Percentiles rank a stretch among this genome's conserved stretches.
phyloP scores from a whole-genome alignment of 345 rosid species.

The Abelmoschus esculentus region DNA sequence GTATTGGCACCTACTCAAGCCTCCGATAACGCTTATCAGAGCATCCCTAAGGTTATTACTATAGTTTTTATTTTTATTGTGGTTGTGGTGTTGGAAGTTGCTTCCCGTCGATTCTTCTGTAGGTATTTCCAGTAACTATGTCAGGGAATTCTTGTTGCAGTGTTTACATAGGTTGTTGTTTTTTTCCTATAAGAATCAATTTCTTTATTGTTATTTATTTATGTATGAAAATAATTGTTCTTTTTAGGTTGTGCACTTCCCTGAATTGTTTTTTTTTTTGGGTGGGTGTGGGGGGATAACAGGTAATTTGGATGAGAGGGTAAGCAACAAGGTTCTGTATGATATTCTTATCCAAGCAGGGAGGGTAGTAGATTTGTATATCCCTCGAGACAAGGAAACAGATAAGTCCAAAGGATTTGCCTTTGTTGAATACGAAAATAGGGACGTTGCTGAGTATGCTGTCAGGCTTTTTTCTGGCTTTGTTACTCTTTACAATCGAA shows the following conservation, averaged over 20 bases:
- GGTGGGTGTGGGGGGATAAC: background rate
- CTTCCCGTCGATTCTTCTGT: background rate
- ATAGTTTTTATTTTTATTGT: background rate
- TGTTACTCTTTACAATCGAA: constrained; percentile 61
- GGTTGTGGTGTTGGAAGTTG: background rate
- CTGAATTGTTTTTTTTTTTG: background rate
- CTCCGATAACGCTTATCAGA: background rate
- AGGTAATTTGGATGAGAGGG: constrained; percentile 88
- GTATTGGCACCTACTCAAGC: background rate
- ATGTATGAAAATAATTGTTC: background rate
- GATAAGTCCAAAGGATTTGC: constrained; percentile 84
- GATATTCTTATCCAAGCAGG: constrained; percentile 91
- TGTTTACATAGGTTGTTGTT: constrained; percentile 44
- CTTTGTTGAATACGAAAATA: constrained; percentile 74
- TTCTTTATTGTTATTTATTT: background rate
- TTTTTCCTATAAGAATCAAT: background rate
- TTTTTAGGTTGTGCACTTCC: background rate
- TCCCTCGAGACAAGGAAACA: constrained; percentile 85
- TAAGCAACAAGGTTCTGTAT: constrained; percentile 74
- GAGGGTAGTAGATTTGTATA: constrained; percentile 57
- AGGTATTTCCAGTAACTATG: constrained; percentile 27
- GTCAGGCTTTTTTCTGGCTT: constrained; percentile 86
- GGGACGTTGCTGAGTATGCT: constrained; percentile 85
- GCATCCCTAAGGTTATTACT: background rate
- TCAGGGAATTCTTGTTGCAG: constrained; percentile 42